Evolutionary conservation across 2,329 filamentous ascomycete species (phyloP).

Genomic region (Chrysoporthe puriensis): DNA sequence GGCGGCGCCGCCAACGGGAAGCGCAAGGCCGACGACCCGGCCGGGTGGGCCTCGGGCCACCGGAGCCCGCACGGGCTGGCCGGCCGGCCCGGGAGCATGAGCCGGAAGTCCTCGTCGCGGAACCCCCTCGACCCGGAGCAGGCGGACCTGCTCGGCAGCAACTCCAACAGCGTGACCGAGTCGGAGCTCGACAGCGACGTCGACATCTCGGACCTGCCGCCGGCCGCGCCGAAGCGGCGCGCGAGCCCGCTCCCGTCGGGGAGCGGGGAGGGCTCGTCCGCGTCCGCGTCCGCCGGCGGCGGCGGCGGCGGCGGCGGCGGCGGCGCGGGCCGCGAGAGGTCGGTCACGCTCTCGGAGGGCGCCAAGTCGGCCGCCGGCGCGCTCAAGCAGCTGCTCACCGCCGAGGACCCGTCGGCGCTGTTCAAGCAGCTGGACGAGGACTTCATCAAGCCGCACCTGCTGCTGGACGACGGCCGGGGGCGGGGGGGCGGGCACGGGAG

Average conservation of each 20-base stretch:
- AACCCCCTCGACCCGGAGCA: constrained; percentile 55
- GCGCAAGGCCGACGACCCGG: constrained; percentile 30
- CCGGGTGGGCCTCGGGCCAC: constrained; percentile 58
- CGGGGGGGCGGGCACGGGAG: constrained; percentile 35
- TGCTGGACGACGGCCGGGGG: constrained; percentile 70
- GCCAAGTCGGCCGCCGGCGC: constrained; percentile 53
- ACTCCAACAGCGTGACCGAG: constrained; percentile 52
- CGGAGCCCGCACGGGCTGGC: constrained; percentile 50
- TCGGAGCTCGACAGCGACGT: constrained; percentile 67
- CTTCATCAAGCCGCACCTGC: constrained; percentile 88
- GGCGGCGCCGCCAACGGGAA: constrained; percentile 33
- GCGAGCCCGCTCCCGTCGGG: constrained; percentile 43
- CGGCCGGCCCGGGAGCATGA: constrained; percentile 51
- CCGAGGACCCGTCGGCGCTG: constrained; percentile 86
- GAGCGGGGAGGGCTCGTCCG: constrained; percentile 29
- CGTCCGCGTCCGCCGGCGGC: neutral
- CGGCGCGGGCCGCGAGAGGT: constrained; percentile 33
- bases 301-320: neutral
- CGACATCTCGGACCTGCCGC: constrained; percentile 68
- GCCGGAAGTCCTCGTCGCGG: constrained; percentile 56
- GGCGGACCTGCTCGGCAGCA: constrained; percentile 56
- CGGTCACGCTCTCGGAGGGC: constrained; percentile 32
- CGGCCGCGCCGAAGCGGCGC: constrained; percentile 54
- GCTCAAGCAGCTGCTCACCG: constrained; percentile 78
- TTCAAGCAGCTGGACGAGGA: constrained; percentile 94